A percentile compares a stretch with the other conserved stretches of the same genome.
These are phyloP conservation scores for Aspergillus tanneri DNA, from an alignment of 2,329 filamentous ascomycete genomes.

Conservation along the genomic window DNA sequence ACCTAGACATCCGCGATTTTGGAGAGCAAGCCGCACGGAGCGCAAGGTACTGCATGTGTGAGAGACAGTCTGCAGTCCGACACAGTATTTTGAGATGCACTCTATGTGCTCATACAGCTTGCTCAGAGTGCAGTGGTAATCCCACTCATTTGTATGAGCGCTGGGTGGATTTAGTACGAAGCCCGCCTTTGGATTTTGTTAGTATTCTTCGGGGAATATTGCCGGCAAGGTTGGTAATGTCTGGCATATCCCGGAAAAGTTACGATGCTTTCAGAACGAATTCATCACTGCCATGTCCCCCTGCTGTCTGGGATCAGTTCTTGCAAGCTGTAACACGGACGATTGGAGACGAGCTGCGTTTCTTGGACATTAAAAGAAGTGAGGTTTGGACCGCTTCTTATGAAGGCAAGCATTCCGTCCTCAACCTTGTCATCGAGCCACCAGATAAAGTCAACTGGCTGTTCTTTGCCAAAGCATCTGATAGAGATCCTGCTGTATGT, in stretches of 20 bases:
- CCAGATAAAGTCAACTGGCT: constrained; percentile 43
- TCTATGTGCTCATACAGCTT: constrained; percentile 57
- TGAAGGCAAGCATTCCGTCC: constrained; percentile 23
- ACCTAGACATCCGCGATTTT: constrained; percentile 18
- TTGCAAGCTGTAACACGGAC: constrained; percentile 28
- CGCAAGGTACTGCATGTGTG: constrained; percentile 57
- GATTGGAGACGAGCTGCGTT: constrained; percentile 29
- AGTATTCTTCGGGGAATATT: constrained; percentile 42
- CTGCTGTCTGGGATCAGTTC: constrained; percentile 36
- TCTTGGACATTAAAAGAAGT: constrained; percentile 31
- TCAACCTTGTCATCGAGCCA: constrained; percentile 29
- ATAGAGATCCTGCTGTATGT: constrained; percentile 39
- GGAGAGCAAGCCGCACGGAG: constrained; percentile 32
- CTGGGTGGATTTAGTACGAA: constrained; percentile 30
- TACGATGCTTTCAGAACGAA: constrained; percentile 23
- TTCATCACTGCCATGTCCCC: constrained; percentile 13
- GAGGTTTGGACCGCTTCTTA: constrained; percentile 35
- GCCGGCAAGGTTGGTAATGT: constrained; percentile 43
- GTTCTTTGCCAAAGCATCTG: constrained; percentile 48
- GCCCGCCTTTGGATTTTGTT: constrained; percentile 47
- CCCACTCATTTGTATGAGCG: constrained; percentile 50
- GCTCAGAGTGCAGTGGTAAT: constrained; percentile 54
- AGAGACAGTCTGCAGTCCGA: constrained; percentile 47
- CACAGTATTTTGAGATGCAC: constrained; percentile 49
- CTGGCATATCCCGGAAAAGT: constrained; percentile 26